A percentile compares a stretch with the other conserved stretches of the same genome.
These are phyloP conservation scores for Blakeslea trispora DNA, from an alignment of 371 early-diverging fungal genomes.

Conservation along the genomic window DNA sequence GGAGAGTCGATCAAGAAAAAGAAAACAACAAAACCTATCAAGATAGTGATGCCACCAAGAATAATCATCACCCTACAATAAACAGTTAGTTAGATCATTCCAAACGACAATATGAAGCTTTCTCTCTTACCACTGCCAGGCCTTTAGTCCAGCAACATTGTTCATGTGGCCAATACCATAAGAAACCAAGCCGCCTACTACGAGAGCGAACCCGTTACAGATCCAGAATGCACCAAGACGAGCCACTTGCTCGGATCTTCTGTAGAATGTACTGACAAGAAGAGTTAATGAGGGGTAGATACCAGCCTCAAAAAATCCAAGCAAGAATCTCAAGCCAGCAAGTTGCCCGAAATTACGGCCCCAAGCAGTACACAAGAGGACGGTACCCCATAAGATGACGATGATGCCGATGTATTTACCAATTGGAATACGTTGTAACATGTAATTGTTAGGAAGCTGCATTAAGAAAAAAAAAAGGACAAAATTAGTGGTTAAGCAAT, in stretches of 20 bases:
- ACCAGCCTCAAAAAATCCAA: slow-evolving; percentile 35
- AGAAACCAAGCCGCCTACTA: slow-evolving; percentile 30
- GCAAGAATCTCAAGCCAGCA: slow-evolving; percentile 30
- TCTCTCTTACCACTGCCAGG: slow-evolving; percentile 39
- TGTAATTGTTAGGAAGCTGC: slow-evolving; percentile 42
- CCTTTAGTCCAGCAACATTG: slow-evolving; percentile 23
- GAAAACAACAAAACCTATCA: slow-evolving; percentile 30
- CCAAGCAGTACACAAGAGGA: slow-evolving; percentile 26
- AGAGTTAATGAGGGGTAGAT: slow-evolving; percentile 34
- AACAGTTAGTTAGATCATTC: not conserved
- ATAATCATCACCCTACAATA: slow-evolving; percentile 35
- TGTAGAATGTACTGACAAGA: slow-evolving; percentile 37
- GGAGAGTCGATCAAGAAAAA: slow-evolving; percentile 42
- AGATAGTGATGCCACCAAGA: slow-evolving; percentile 27
- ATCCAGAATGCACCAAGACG: slow-evolving; percentile 36
- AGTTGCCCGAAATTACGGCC: slow-evolving; percentile 34
- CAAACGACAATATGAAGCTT: not conserved
- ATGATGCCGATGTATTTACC: slow-evolving; percentile 35
- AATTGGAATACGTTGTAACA: slow-evolving; percentile 34
- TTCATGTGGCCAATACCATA: slow-evolving; percentile 35
- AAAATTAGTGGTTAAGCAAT: not conserved
- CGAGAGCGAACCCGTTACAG: slow-evolving; percentile 26
- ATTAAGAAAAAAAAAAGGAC: too few species aligned
- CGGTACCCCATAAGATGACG: slow-evolving; percentile 34
- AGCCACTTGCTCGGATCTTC: slow-evolving; percentile 34